phyloP scores from a whole-genome alignment of 2,329 filamentous ascomycete genomes.

The Fusarium albidum region DNA sequence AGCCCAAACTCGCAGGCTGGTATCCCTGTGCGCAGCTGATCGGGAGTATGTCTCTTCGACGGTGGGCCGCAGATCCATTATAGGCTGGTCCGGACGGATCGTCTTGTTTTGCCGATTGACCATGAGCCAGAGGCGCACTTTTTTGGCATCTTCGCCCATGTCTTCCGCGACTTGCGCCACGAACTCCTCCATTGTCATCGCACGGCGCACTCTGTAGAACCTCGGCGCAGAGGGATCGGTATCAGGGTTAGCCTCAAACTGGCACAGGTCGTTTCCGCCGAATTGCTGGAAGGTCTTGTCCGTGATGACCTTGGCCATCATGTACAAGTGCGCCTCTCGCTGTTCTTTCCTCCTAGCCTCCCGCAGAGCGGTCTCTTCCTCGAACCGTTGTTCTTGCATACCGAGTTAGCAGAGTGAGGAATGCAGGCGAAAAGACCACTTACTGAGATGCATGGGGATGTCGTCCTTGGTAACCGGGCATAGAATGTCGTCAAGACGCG shows the following conservation, averaged over 20 bases:
- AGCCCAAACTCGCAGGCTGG: conserved; percentile 85
- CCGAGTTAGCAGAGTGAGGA: conserved; percentile 24
- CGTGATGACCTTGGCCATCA: conserved; percentile 82
- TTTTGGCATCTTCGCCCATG: conserved; percentile 70
- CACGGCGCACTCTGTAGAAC: conserved; percentile 75
- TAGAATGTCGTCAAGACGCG: conserved; percentile 82
- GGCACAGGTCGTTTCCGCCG: conserved; percentile 83
- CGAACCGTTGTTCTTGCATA: conserved; percentile 70
- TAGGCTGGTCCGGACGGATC: conserved; percentile 85
- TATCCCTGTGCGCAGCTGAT: conserved; percentile 67
- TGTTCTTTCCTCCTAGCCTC: conserved; percentile 86
- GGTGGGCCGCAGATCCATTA: conserved; percentile 79
- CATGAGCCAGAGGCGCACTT: conserved; percentile 92
- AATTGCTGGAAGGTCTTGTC: conserved; percentile 83
- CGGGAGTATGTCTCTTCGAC: conserved; percentile 72
- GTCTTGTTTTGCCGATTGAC: conserved; percentile 99
- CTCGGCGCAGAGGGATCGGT: conserved; percentile 75
- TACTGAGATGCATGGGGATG: conserved; percentile 83
- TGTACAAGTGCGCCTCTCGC: conserved; percentile 94
- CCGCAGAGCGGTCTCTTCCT: conserved; percentile 80
- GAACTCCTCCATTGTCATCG: conserved; percentile 81
- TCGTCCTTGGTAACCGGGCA: conserved; percentile 78
- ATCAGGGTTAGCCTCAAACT: conserved; percentile 70
- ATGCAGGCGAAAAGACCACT: conserved; percentile 39
- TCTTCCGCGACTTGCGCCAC: conserved; percentile 75